Evolutionary conservation across 768 basidiomycete genomes (phyloP), one percentile per base, ranked within the genome.

Genomic region (Amanita rimosa): DNA sequence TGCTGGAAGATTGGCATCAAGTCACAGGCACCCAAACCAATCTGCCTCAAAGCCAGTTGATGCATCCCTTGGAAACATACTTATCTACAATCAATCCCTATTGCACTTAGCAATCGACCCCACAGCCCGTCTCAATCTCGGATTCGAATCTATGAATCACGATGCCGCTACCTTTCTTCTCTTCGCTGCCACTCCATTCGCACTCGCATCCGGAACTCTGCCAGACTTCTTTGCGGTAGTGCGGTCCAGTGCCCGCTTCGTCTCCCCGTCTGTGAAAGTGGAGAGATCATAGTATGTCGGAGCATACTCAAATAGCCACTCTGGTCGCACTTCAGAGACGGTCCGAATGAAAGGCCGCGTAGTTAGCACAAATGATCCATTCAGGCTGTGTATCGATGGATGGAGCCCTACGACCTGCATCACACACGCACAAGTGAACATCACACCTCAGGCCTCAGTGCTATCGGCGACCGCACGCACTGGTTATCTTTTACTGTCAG

Each of bases 401-500:
- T 97, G 93, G n/a, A 93, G 66, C 2, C 68, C 71, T 6, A 90
- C 88, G 29, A 83, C 74, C 79, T 78, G n/a, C n/a, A n/a, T n/a
- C 29, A 29, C 29, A 11, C 10, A 29, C 29, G 10, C 2, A 24
- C 5, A 10, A 22, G 43, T 77, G 70, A 7, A 98, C 78, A 90
- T 4, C 17, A 11, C 17, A 42, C n/a, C n/a, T n/a, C n/a, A n/a
- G n/a, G n/a, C 27, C 31, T 31, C 4, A 4, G 4, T 13, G 13
- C 29, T 13, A 31, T 6, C 69, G 73, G 2, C 89, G 89, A 41
- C 98, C 74, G 60, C 86, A 60, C 75, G 16, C 53, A 79, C 70
- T 96, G 94, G 55, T 94, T 87, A 62, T 99, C 95, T 67, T 97
- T 98, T 50, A 96, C 82, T 0, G 94, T 99, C 53, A 84, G 53